Evolutionary conservation across 352 stramenopile species (phyloP).

Genomic region (Halophytophthora batemanensis): DNA sequence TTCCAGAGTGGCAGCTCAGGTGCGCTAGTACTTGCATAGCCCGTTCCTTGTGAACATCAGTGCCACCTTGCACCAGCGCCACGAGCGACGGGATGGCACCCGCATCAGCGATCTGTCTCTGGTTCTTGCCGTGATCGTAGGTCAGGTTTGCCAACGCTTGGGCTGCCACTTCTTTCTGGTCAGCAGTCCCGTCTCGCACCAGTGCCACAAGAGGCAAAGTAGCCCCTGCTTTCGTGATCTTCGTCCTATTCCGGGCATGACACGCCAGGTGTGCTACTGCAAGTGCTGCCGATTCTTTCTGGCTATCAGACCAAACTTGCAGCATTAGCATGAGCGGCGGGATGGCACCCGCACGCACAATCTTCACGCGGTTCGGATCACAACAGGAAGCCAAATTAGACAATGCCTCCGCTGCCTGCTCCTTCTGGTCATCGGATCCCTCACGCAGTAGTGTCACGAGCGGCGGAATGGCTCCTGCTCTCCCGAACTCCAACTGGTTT

Average conservation of each 20-base stretch:
- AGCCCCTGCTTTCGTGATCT: no score
- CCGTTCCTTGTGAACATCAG: neutral
- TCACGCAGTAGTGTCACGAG: slow-evolving; percentile 1
- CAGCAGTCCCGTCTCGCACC: no score
- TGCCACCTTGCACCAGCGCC: neutral
- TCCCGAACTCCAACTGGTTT: slow-evolving; percentile 1
- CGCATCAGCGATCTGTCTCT: neutral
- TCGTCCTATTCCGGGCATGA: no score
- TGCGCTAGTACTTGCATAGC: neutral
- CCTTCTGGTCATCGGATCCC: slow-evolving; percentile 1
- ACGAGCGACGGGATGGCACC: neutral
- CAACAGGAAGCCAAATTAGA: neutral
- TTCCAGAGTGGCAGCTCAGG: neutral
- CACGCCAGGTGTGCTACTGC: no score
- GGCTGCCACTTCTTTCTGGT: no score
- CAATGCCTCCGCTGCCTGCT: slow-evolving; percentile 1
- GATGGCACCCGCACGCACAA: slow-evolving; percentile 2
- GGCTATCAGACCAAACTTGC: neutral
- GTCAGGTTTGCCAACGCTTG: no score
- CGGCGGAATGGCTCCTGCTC: neutral
- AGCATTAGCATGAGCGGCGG: slow-evolving; percentile 1
- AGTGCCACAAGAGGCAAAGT: no score
- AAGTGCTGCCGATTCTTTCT: no score
- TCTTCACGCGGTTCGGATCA: neutral
- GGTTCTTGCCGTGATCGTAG: neutral